phyloP scores from a whole-genome alignment of 345 rosid species.

The Clausena lansium region DNA sequence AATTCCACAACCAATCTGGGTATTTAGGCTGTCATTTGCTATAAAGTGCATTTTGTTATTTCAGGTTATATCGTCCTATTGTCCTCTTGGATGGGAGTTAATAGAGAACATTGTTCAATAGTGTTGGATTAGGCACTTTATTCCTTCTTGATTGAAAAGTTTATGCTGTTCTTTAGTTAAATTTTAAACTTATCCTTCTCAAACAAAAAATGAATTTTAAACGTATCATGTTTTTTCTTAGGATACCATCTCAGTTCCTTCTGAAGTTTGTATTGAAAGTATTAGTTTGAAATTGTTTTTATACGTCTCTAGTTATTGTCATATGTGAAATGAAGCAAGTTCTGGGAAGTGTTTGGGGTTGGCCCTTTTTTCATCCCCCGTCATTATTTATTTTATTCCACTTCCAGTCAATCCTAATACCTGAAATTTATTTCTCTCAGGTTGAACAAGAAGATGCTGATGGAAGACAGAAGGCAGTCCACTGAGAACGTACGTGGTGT shows the following conservation, averaged over 20 bases:
- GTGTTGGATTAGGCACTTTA: not conserved
- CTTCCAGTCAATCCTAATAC: not conserved
- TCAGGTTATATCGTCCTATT: not conserved
- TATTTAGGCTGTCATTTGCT: not conserved
- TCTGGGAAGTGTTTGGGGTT: not conserved
- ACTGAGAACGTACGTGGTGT: conserved; percentile 19
- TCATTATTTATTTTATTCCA: not conserved
- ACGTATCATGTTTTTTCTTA: not conserved
- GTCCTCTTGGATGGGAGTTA: not conserved
- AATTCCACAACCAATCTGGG: not conserved
- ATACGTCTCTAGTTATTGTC: not conserved
- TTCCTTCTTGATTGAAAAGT: not conserved
- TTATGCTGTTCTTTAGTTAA: not conserved
- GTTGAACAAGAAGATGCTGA: conserved; percentile 59
- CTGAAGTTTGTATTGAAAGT: not conserved
- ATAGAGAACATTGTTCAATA: too few relatives aligned
- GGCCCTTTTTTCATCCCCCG: too few relatives aligned
- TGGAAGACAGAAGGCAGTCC: conserved; percentile 37
- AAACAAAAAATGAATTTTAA: too few relatives aligned
- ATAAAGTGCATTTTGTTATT: not conserved
- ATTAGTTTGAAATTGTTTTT: not conserved
- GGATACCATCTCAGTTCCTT: not conserved
- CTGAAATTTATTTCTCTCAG: conserved; percentile 25
- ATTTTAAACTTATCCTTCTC: not conserved
- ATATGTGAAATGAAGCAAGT: not conserved